Evolutionary conservation across 148 eudicot species (phyloP).

Genomic region (Persicaria maculosa): DNA sequence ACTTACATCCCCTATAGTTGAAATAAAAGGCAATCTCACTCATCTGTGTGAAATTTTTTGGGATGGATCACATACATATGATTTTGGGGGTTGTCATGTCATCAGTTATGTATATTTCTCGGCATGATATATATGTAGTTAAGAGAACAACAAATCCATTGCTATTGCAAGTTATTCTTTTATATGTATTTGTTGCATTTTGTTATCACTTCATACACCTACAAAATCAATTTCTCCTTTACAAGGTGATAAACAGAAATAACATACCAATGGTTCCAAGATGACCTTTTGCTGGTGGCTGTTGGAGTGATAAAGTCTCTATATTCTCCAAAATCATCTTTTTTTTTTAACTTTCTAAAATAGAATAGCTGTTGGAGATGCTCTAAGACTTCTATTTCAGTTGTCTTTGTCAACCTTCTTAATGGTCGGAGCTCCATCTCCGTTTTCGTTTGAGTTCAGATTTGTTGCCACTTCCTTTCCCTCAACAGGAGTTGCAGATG

Average conservation of each 20-base stretch:
- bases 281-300: no score
- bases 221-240: neutral
- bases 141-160: constrained; percentile 3
- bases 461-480: constrained; percentile 43
- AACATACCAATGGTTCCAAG: neutral
- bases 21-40: neutral
- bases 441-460: constrained; percentile 19
- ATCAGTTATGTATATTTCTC: constrained; percentile 8
- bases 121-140: neutral
- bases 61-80: constrained; percentile 7
- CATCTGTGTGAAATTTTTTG: constrained; percentile 3
- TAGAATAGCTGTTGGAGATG: no score
- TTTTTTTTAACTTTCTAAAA: no score
- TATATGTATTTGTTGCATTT: neutral
- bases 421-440: constrained; percentile 27
- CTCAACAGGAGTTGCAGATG: constrained; percentile 29
- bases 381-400: constrained; percentile 16
- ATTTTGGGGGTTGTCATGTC: constrained; percentile 13
- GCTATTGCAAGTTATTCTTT: constrained; percentile 9
- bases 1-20: neutral
- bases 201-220: no score
- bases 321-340: no score
- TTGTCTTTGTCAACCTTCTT: constrained; percentile 46
- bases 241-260: neutral
- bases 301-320: no score